Conservation (phyloP, 805 yeast genomes). For the Lachancea sp. region DNA sequence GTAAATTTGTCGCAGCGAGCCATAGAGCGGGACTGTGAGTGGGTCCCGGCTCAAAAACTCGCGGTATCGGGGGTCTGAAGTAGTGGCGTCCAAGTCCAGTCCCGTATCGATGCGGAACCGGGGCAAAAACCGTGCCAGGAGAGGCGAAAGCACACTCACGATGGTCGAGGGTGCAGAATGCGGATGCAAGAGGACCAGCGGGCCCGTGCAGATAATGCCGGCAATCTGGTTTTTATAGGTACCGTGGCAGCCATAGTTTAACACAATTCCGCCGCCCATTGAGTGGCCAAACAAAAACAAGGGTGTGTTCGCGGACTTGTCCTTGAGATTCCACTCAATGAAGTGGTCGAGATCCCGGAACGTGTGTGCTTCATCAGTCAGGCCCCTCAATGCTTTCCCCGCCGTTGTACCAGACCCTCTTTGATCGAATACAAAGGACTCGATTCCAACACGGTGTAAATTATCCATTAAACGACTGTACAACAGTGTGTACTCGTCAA, state of each 20-base stretch:
- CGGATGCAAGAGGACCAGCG: conserved; percentile 54
- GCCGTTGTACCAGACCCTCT: conserved; percentile 70
- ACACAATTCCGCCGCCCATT: conserved; percentile 73
- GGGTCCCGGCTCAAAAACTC: conserved; percentile 41
- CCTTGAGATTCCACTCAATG: conserved; percentile 20
- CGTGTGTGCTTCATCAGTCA: conserved; percentile 49
- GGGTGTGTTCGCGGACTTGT: conserved; percentile 20
- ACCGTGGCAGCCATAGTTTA: conserved; percentile 58
- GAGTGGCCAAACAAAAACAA: conserved; percentile 61
- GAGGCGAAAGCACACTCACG: conserved; percentile 38
- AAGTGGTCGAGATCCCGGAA: conserved; percentile 57
- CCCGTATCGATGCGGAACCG: conserved; percentile 48
- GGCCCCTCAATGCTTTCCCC: conserved; percentile 47
- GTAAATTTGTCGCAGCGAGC: conserved; percentile 49
- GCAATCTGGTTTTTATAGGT: conserved; percentile 40
- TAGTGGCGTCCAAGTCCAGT: conserved; percentile 47
- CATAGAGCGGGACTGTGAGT: conserved; percentile 40
- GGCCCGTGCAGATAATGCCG: conserved; percentile 50
- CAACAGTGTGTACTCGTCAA: conserved; percentile 49
- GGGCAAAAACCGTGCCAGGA: conserved; percentile 40
- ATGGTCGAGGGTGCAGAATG: conserved; percentile 48
- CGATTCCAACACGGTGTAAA: conserved; percentile 49
- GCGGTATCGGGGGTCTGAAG: conserved; percentile 43
- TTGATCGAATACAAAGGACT: conserved; percentile 64
- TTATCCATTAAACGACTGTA: conserved; percentile 51